phyloP scores from a whole-genome alignment of 768 basidiomycete species.

The Boletus fagicola region DNA sequence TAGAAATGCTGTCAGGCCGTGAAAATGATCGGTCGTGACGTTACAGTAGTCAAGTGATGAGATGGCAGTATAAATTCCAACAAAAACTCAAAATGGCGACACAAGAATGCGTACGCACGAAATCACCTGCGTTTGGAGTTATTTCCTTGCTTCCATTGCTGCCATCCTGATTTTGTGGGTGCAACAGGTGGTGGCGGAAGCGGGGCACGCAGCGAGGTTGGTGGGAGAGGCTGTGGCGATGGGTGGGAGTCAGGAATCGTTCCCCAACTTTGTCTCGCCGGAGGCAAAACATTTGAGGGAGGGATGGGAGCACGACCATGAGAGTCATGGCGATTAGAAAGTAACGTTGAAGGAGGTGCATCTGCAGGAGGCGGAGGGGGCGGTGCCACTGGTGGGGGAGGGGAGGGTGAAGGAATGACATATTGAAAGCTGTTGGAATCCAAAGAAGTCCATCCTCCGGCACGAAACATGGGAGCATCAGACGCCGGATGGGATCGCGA shows the following conservation, averaged over 20 bases:
- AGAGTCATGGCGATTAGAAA: constrained; percentile 9
- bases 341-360: background rate
- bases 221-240: constrained; percentile 8
- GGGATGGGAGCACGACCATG: constrained; percentile 14
- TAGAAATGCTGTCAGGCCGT: constrained; percentile 22
- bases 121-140: constrained; percentile 22
- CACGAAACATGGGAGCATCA: constrained; percentile 50
- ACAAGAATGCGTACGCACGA: background rate
- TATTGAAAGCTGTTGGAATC: constrained; percentile 45
- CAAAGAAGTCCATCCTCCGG: constrained; percentile 67
- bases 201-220: constrained; percentile 11
- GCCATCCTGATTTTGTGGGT: constrained; percentile 48
- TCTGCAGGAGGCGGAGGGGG: constrained; percentile 21
- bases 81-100: background rate
- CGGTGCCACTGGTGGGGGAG: constrained; percentile 15
- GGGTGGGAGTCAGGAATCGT: constrained; percentile 12
- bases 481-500: constrained; percentile 15
- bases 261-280: background rate
- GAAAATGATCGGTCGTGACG: background rate
- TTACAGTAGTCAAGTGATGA: constrained; percentile 3
- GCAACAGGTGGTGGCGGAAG: constrained; percentile 22
- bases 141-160: constrained; percentile 43
- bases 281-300: constrained; percentile 4
- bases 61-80: constrained; percentile 4
- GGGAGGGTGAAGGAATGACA: constrained; percentile 20